Conservation (phyloP, 2,329 filamentous ascomycete species). For the Plectosphaerella plurivora region DNA sequence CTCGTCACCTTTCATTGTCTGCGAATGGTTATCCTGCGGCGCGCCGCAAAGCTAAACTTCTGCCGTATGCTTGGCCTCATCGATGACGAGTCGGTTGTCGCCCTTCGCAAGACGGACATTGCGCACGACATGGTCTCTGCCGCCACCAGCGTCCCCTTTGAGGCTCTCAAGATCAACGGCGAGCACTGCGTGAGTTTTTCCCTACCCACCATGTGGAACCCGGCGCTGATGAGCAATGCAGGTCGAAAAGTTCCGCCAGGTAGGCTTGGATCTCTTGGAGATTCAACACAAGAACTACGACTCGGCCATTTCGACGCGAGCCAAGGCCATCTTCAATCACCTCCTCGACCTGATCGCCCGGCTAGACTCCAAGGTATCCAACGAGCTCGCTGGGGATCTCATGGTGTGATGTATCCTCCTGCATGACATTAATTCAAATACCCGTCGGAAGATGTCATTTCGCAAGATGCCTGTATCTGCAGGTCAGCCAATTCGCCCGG, state of each 20-base stretch:
- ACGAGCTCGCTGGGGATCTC: slow-evolving; percentile 22
- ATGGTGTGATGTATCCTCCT: not conserved
- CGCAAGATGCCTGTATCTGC: too few species aligned
- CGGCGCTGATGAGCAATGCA: slow-evolving; percentile 7
- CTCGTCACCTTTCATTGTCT: slow-evolving; percentile 36
- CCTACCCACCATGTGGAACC: not conserved
- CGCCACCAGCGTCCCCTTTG: slow-evolving; percentile 35
- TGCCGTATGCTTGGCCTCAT: slow-evolving; percentile 4
- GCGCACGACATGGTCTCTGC: slow-evolving; percentile 35
- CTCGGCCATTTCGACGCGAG: slow-evolving; percentile 30
- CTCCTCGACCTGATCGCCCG: slow-evolving; percentile 34
- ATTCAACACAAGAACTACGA: slow-evolving; percentile 31
- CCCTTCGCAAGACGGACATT: slow-evolving; percentile 32
- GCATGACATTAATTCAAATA: not conserved
- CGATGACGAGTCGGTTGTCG: slow-evolving; percentile 4
- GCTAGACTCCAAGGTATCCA: slow-evolving; percentile 37
- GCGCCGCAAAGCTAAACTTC: not conserved
- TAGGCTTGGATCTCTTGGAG: slow-evolving; percentile 30
- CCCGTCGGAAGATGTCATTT: not conserved
- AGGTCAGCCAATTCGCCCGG: too few species aligned
- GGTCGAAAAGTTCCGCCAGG: slow-evolving; percentile 35
- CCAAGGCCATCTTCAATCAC: slow-evolving; percentile 31
- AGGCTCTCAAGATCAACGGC: slow-evolving; percentile 33
- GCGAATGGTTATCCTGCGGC: slow-evolving; percentile 28
- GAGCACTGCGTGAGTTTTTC: slow-evolving; percentile 29